Evolutionary conservation across 805 yeast species (phyloP).

Genomic region (Kodamaea hsintzibuensis): DNA sequence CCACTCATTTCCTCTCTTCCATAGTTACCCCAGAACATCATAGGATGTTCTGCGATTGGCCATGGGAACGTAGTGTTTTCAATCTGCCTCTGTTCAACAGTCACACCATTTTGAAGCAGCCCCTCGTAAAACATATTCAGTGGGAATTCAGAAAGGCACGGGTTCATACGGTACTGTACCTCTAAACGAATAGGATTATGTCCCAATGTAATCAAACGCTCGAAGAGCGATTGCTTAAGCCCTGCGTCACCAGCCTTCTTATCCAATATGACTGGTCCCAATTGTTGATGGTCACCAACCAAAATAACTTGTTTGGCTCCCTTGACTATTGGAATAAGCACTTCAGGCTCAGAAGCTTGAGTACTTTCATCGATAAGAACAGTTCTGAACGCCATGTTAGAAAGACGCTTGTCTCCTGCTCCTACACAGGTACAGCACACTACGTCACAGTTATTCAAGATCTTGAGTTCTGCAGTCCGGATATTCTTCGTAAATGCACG

Average conservation of each 20-base stretch:
- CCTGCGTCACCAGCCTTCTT: constrained; percentile 85
- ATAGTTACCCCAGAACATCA: constrained; percentile 92
- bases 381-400: constrained; percentile 59
- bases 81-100: constrained; percentile 66
- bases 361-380: constrained; percentile 92
- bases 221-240: constrained; percentile 81
- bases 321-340: constrained; percentile 81
- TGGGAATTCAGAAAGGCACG: constrained; percentile 81
- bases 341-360: constrained; percentile 92
- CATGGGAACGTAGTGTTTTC: constrained; percentile 73
- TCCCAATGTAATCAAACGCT: constrained; percentile 78
- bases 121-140: constrained; percentile 94
- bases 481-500: constrained; percentile 43
- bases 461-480: constrained; percentile 48
- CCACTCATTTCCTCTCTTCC: constrained; percentile 88
- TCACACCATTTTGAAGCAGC: constrained; percentile 86
- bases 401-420: constrained; percentile 75
- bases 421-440: constrained; percentile 92
- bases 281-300: constrained; percentile 95
- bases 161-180: constrained; percentile 96
- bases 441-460: constrained; percentile 65
- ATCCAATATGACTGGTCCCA: constrained; percentile 88
- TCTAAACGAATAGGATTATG: constrained; percentile 83
- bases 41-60: constrained; percentile 83
- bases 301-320: constrained; percentile 88